Conservation (phyloP, 169 alveolate species). For the Plasmodium relictum region DNA sequence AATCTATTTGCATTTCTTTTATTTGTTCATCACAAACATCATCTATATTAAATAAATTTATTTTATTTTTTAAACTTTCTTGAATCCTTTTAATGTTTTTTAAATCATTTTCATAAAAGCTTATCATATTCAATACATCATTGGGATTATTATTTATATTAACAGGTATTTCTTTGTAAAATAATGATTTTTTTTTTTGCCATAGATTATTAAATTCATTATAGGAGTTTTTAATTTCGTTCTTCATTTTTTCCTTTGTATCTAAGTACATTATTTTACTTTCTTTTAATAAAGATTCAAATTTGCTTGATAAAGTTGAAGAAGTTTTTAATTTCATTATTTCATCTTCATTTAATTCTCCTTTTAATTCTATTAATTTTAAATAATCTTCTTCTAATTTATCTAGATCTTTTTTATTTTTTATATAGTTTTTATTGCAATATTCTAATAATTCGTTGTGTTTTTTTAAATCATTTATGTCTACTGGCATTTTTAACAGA, state of each 20-base stretch:
- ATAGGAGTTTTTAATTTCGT: slow-evolving; percentile 70
- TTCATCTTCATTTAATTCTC: slow-evolving; percentile 77
- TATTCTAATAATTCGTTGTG: slow-evolving; percentile 45
- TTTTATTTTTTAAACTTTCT: slow-evolving; percentile 42
- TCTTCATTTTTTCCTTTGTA: slow-evolving; percentile 75
- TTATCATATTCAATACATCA: slow-evolving; percentile 50
- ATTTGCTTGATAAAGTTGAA: slow-evolving; percentile 52
- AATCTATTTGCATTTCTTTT: slow-evolving; percentile 57
- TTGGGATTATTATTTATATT: slow-evolving; percentile 49
- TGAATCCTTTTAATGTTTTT: slow-evolving; percentile 45
- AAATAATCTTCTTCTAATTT: slow-evolving; percentile 67
- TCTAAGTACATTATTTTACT: slow-evolving; percentile 75
- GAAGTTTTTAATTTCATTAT: slow-evolving; percentile 73
- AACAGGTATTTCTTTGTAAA: slow-evolving; percentile 76
- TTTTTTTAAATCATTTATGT: slow-evolving; percentile 43
- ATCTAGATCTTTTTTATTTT: slow-evolving; percentile 56
- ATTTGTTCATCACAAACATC: slow-evolving; percentile 77
- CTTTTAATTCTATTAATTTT: slow-evolving; percentile 72
- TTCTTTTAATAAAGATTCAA: slow-evolving; percentile 51
- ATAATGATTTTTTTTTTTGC: slow-evolving; percentile 67
- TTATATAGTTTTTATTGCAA: slow-evolving; percentile 49
- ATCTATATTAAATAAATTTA: slow-evolving; percentile 68
- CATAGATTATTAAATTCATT: slow-evolving; percentile 75
- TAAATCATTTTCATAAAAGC: slow-evolving; percentile 63
- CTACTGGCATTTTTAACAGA: slow-evolving; percentile 47